Base-by-base conservation (phyloP, 2,329 filamentous ascomycete species). In the Arthrinium puccinioides region DNA sequence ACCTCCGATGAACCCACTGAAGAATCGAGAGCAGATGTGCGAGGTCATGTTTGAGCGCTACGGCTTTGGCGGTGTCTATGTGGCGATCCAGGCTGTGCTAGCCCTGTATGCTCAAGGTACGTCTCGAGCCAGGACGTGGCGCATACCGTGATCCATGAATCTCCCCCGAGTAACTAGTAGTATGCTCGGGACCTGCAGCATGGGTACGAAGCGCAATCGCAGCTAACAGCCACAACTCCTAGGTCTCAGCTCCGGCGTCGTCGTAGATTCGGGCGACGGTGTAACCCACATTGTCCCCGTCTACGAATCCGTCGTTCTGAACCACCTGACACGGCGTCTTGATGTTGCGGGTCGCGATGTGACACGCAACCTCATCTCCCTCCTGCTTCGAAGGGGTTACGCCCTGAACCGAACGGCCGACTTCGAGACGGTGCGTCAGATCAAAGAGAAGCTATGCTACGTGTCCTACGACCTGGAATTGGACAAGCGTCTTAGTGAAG, bases 401-500 rank as follows among this genome's bases (percentile, higher is more conserved):
- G 88, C 92, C 24, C 79, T 98, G 45, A 98, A 98, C 77, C 81
- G 92, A 61, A 98, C 92, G 10, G 92, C 92, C 59, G 92, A 98
- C 62, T 98, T 98, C 63, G 92, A 98, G 66, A 98, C 92, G 4
- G 92, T 98, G 39, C 85, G 92, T 44, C 90, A 97, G 63, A 97
- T 98, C 71, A 98, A 98, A 70, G 92, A 98, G 74, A 98, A 98
- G 74, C 84, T 98, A 36, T 97, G 92, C 74, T 98, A 98, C 62
- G 90, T 98, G 40, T 96, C 89, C 10, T 98, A 97, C 70, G 92
- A 98, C 62, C 77, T 98, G 40, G 88, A 94, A 64, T 74, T 98
- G 38, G 92, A 98, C 71, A 89, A 97, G 69, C 82, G 86, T 51
- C 79, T 98, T 46, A 94, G 87, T 56, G 92, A 98, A 67, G 92